Conservation (phyloP, 768 basidiomycete species). For the Collybia nuda region DNA sequence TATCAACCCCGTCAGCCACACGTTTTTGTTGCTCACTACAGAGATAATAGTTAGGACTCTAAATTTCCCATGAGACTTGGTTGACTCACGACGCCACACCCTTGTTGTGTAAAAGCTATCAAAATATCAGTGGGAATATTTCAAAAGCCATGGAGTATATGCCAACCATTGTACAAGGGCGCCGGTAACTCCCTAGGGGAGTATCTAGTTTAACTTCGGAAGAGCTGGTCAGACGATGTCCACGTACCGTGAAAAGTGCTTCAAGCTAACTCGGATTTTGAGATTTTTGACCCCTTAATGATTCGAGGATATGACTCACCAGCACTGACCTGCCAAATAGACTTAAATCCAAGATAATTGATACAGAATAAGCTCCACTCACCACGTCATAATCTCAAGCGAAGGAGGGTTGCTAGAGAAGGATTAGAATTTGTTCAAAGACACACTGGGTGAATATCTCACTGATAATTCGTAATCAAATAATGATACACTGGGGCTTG, state of each 20-base stretch:
- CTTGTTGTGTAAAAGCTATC: conserved; percentile 48
- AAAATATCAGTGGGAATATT: neutral
- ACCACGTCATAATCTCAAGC: conserved; percentile 9
- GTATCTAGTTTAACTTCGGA: neutral
- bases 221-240: neutral
- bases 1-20: conserved; percentile 28
- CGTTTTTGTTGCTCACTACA: conserved; percentile 42
- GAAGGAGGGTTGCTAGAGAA: neutral
- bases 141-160: neutral
- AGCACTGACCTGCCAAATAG: conserved; percentile 33
- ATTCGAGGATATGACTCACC: conserved; percentile 22
- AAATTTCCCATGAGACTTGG: too few relatives aligned
- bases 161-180: conserved; percentile 51
- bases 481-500: conserved; percentile 16
- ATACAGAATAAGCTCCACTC: neutral
- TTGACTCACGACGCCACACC: conserved; percentile 42
- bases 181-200: conserved; percentile 45
- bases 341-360: neutral
- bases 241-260: conserved; percentile 43
- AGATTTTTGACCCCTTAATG: neutral
- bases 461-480: conserved; percentile 17
- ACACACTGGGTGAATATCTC: conserved; percentile 3
- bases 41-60: neutral
- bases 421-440: neutral
- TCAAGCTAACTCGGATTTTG: conserved; percentile 32